These are phyloP conservation scores for Cladorrhinum sp. DNA, from an alignment of 2,329 filamentous ascomycete species.

Conservation along the genomic window DNA sequence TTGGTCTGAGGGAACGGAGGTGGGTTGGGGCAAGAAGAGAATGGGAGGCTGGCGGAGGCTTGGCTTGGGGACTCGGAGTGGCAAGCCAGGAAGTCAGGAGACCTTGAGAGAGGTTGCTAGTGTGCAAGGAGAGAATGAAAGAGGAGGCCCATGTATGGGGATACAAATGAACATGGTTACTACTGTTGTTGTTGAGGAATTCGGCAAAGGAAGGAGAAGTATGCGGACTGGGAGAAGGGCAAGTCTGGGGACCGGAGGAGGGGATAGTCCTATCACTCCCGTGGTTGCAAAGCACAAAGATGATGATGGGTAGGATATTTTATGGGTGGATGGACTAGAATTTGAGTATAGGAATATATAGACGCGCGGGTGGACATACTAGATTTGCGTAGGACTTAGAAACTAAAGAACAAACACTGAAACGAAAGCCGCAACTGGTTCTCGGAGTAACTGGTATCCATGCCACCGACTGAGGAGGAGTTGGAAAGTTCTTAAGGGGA, in stretches of 20 bases:
- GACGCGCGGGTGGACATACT: too few relatives aligned
- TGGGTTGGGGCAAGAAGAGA: background rate
- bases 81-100: conserved; percentile 7
- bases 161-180: conserved; percentile 34
- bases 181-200: conserved; percentile 31
- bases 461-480: too few relatives aligned
- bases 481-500: too few relatives aligned
- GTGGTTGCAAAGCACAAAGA: background rate
- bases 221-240: background rate
- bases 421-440: too few relatives aligned
- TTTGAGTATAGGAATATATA: too few relatives aligned
- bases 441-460: too few relatives aligned
- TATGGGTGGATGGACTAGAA: too few relatives aligned
- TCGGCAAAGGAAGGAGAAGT: background rate
- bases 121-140: conserved; percentile 1
- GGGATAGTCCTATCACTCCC: background rate
- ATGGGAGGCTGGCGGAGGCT: conserved; percentile 9
- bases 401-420: too few relatives aligned
- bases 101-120: background rate
- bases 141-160: conserved; percentile 17
- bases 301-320: too few relatives aligned
- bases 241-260: background rate
- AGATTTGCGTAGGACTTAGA: too few relatives aligned
- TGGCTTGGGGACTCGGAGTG: conserved; percentile 10
- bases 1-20: conserved; percentile 9